Evolutionary conservation across 495 filamentous ascomycete genomes (phyloP).

Genomic region (Glonium stellatum): DNA sequence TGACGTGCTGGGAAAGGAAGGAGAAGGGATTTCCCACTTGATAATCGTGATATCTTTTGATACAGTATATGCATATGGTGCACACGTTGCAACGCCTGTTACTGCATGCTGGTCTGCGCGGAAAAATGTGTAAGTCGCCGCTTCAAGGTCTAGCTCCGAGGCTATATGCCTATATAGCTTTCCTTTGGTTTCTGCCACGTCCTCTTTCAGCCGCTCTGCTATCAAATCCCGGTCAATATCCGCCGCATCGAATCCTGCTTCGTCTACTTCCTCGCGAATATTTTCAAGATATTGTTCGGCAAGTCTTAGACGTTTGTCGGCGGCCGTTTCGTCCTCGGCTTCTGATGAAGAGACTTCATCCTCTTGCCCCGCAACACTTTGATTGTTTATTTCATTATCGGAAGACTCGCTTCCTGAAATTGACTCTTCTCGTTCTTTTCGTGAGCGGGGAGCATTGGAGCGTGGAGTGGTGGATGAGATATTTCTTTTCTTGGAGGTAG

Average conservation of each 20-base stretch:
- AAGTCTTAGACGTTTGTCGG: constrained; percentile 76
- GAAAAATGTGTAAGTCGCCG: constrained; percentile 61
- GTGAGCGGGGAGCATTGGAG: constrained; percentile 18
- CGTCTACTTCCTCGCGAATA: constrained; percentile 70
- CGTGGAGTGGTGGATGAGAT: constrained; percentile 14
- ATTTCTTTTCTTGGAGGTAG: constrained; percentile 24
- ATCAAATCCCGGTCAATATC: constrained; percentile 89
- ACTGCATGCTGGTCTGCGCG: constrained; percentile 67
- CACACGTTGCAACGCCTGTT: constrained; percentile 69
- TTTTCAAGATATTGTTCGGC: constrained; percentile 92
- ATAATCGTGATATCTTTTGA: constrained; percentile 75
- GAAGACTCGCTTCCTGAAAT: constrained; percentile 80
- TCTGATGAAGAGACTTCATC: constrained; percentile 48
- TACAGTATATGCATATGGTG: constrained; percentile 77
- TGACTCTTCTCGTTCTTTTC: constrained; percentile 44
- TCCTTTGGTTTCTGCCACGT: constrained; percentile 90
- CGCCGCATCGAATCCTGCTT: constrained; percentile 82
- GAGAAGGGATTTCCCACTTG: constrained; percentile 72
- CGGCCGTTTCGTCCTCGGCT: constrained; percentile 72
- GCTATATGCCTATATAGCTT: constrained; percentile 75
- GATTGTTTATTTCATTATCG: constrained; percentile 39
- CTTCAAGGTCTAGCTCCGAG: constrained; percentile 55
- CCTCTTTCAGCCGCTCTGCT: constrained; percentile 80
- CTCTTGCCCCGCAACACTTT: constrained; percentile 31
- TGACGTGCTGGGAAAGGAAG: constrained; percentile 40